These are phyloP conservation scores for Calonectria leucothoes DNA, from an alignment of 2,329 filamentous ascomycete species.

Conservation along the genomic window DNA sequence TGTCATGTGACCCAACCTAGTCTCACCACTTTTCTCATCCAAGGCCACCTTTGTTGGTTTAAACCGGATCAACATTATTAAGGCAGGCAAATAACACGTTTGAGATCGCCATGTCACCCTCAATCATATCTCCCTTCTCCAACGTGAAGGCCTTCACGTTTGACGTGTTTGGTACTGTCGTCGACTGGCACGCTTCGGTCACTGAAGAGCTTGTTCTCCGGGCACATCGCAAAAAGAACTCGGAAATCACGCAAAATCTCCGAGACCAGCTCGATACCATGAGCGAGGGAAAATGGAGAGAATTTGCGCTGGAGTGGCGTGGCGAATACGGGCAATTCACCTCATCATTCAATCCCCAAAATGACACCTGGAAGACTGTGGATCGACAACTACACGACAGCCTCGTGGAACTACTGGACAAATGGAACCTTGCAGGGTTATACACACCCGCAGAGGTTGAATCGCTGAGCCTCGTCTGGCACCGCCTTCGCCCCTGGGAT, in stretches of 20 bases:
- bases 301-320: constrained; percentile 79
- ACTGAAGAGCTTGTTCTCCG: constrained; percentile 66
- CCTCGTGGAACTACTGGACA: constrained; percentile 67
- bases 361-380: constrained; percentile 72
- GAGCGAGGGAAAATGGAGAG: constrained; percentile 68
- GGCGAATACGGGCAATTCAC: constrained; percentile 73
- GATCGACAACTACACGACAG: constrained; percentile 78
- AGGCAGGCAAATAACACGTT: background rate
- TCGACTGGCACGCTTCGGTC: constrained; percentile 81
- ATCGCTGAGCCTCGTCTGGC: constrained; percentile 77
- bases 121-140: constrained; percentile 38
- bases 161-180: constrained; percentile 84
- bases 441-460: constrained; percentile 73
- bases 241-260: constrained; percentile 60
- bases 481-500: constrained; percentile 76
- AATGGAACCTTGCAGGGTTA: constrained; percentile 67
- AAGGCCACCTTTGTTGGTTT: background rate
- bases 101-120: constrained; percentile 38
- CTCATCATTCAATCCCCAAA: constrained; percentile 57
- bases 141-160: constrained; percentile 73
- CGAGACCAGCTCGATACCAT: constrained; percentile 62
- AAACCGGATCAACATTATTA: background rate
- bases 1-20: constrained; percentile 34
- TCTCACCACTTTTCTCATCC: background rate
- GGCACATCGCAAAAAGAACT: constrained; percentile 59